These are phyloP conservation scores for Saksenaea oblongispora DNA, from an alignment of 371 early-diverging fungal genomes.

Conservation along the genomic window DNA sequence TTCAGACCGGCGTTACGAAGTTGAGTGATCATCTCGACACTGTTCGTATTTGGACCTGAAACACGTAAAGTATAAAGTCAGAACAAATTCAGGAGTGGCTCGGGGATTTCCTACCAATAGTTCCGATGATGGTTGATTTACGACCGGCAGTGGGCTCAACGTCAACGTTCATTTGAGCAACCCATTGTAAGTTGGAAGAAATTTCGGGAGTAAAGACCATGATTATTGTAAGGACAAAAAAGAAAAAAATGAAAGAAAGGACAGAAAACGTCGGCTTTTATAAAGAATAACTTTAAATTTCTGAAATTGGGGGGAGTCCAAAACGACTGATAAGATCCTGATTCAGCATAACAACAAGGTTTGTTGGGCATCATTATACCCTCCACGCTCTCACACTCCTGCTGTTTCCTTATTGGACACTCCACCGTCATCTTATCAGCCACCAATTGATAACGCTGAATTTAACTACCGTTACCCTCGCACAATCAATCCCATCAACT, in stretches of 20 bases:
- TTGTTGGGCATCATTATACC: background rate
- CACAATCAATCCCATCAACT: background rate
- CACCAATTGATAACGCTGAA: background rate
- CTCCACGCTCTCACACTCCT: background rate
- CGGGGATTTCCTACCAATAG: constrained; percentile 60
- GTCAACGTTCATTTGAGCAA: constrained; percentile 68
- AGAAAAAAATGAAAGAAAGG: constrained; percentile 8
- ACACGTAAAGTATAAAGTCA: background rate
- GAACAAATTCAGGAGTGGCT: background rate
- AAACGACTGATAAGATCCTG: background rate
- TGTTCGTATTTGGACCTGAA: constrained; percentile 72
- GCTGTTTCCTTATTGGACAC: background rate
- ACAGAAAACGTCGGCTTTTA: background rate
- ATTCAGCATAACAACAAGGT: background rate
- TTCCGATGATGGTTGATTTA: constrained; percentile 85
- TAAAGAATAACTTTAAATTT: background rate
- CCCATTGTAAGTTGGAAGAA: constrained; percentile 68
- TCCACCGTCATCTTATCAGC: background rate
- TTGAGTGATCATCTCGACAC: constrained; percentile 78
- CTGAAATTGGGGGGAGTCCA: constrained; percentile 1
- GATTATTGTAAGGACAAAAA: constrained; percentile 6
- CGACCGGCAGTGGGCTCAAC: constrained; percentile 63
- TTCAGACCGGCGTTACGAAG: constrained; percentile 92
- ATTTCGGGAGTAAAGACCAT: constrained; percentile 16
- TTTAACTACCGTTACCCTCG: background rate